A percentile compares a stretch with the other conserved stretches of the same genome.
Evolutionary conservation across 768 basidiomycete genomes (phyloP).

Genomic region (Rhizopogon vesiculosus): DNA sequence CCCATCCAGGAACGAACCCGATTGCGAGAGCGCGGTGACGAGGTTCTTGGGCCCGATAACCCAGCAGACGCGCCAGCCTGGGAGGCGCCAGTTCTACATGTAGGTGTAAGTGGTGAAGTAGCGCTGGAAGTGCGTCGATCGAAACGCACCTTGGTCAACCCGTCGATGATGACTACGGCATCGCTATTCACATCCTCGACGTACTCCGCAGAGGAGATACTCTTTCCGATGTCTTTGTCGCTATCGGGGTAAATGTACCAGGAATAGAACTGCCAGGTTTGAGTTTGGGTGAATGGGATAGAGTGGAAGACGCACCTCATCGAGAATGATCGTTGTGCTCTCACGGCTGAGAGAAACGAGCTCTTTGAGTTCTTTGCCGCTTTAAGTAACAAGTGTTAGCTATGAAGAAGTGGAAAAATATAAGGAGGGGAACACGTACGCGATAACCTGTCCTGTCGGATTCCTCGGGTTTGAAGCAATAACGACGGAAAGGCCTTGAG

Average conservation of each 20-base stretch:
- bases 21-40: conserved; percentile 87
- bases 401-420: background rate
- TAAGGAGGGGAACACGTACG: conserved; percentile 31
- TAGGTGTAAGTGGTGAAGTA: conserved; percentile 14
- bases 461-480: conserved; percentile 95
- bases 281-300: background rate
- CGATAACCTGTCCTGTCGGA: conserved; percentile 87
- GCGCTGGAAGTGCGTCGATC: background rate
- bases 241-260: conserved; percentile 92
- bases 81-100: conserved; percentile 85
- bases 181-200: conserved; percentile 87
- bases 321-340: conserved; percentile 78
- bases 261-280: conserved; percentile 69
- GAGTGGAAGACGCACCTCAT: conserved; percentile 49
- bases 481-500: conserved; percentile 80
- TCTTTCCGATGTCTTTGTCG: conserved; percentile 67
- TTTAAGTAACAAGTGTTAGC: conserved; percentile 20
- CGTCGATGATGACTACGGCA: conserved; percentile 81
- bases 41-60: conserved; percentile 88
- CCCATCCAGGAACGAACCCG: conserved; percentile 90
- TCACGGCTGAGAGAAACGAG: conserved; percentile 72
- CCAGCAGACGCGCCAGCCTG: conserved; percentile 95
- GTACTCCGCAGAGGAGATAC: conserved; percentile 78
- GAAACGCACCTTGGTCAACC: conserved; percentile 74
- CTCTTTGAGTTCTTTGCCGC: conserved; percentile 77